These are phyloP conservation scores for Creolimax fragrantissima DNA, from an alignment of 78 protist genomes.

Conservation along the genomic window DNA sequence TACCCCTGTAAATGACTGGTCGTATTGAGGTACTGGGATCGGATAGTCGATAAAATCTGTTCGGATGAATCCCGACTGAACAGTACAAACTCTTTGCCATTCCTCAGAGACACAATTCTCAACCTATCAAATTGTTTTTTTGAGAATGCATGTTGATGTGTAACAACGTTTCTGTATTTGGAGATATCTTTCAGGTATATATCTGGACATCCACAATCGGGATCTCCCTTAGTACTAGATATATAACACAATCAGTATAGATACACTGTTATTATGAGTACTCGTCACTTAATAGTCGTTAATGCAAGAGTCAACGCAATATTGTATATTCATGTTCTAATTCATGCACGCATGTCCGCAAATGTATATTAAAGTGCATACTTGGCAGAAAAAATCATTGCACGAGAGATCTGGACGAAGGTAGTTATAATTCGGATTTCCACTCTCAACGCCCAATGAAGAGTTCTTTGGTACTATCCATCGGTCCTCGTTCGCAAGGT, in stretches of 20 bases:
- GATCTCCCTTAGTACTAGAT: too few species aligned
- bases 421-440: not conserved
- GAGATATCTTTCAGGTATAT: too few species aligned
- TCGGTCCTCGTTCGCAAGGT: not conserved
- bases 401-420: not conserved
- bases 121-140: too few species aligned
- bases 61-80: not conserved
- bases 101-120: not conserved
- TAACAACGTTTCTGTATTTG: too few species aligned
- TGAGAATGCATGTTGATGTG: too few species aligned
- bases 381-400: not conserved
- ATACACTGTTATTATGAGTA: too few species aligned
- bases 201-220: too few species aligned
- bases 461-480: not conserved
- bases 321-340: too few species aligned
- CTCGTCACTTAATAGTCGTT: too few species aligned
- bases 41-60: not conserved
- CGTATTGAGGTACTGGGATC: not conserved
- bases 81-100: not conserved
- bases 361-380: not conserved
- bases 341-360: too few species aligned
- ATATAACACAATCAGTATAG: too few species aligned
- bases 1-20: not conserved
- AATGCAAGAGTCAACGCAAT: too few species aligned
- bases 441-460: not conserved